Base-by-base conservation (phyloP, 2,329 filamentous ascomycete species). In the Monosporascus ibericus region DNA sequence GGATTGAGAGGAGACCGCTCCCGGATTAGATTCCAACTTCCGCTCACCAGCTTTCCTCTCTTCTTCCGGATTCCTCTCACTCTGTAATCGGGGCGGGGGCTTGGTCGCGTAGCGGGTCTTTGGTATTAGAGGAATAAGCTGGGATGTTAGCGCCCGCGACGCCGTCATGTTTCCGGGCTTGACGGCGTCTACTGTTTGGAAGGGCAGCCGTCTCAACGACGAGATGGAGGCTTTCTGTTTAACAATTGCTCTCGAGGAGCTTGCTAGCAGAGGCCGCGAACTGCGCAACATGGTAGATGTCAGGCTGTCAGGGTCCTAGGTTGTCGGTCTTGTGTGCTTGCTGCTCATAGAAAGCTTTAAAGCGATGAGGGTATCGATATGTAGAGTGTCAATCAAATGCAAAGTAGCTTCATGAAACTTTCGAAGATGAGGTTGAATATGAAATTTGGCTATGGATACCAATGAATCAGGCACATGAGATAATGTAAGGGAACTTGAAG, bases 1-100 rank as follows among this genome's bases (percentile, higher is more conserved):
- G 2, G 86, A 91, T 42, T 75, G 75, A 22, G 70, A 69, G 0
- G 84, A 80, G 0, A 91, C 86, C 6, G 72, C 67, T 39, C 81
- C 79, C 0, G 87, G 87, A 27, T 80, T 69, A 3, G 80, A 63
- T 52, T 80, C 65, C n/a, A 91, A 70, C 63, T 79, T 79, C 64
- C 81, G 65, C 47, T 83, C 60, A 14, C 69, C 76, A 8, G 82
- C 60, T 57, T 77, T 72, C 47, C 76, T 74, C 65, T 88, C 86
- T 30, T 71, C 71, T 58, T 86, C 74, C 42, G 66, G 70, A 58
- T 88, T 77, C 50, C 81, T 79, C 39, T 67, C 61, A 18, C 53
- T 48, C 47, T 63, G 64, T 14, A 62, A 46, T 1, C 56, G 56
- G 37, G 49, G 59, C 14, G 59, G 53, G 2, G 61, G 27, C 50